phyloP scores from a whole-genome alignment of 2,329 filamentous ascomycete genomes.

The Colletotrichum plurivorum region DNA sequence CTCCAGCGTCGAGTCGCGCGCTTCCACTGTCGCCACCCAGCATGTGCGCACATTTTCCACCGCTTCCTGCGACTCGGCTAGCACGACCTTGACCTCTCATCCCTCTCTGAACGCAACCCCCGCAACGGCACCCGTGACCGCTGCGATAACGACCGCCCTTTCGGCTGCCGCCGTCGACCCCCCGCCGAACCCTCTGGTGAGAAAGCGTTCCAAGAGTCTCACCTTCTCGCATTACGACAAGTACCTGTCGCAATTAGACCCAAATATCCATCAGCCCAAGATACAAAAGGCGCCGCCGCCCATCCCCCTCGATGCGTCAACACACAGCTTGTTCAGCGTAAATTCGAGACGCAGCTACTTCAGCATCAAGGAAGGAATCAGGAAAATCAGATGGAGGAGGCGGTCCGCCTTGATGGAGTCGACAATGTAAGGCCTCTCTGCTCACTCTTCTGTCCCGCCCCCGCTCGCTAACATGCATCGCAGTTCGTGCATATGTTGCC shows the following conservation, averaged over 20 bases:
- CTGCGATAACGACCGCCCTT: not conserved
- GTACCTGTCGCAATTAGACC: slow-evolving; percentile 62
- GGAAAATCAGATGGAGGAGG: slow-evolving; percentile 59
- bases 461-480: slow-evolving; percentile 16
- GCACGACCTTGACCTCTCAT: slow-evolving; percentile 58
- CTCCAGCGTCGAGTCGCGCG: slow-evolving; percentile 58
- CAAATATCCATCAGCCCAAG: slow-evolving; percentile 59
- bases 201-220: slow-evolving; percentile 52
- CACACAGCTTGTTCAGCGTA: slow-evolving; percentile 60
- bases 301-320: slow-evolving; percentile 47
- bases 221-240: slow-evolving; percentile 67
- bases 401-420: slow-evolving; percentile 52
- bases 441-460: not conserved
- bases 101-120: slow-evolving; percentile 55
- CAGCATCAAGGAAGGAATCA: slow-evolving; percentile 61
- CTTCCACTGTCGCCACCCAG: slow-evolving; percentile 55
- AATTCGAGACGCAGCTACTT: slow-evolving; percentile 61
- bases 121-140: slow-evolving; percentile 19
- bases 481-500: slow-evolving; percentile 72
- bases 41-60: slow-evolving; percentile 62
- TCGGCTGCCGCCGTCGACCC: slow-evolving; percentile 38
- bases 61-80: slow-evolving; percentile 55
- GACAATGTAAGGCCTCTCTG: slow-evolving; percentile 48
- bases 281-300: slow-evolving; percentile 52
- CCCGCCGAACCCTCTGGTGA: slow-evolving; percentile 39